phyloP scores from a whole-genome alignment of 2,329 filamentous ascomycete genomes.

The Talaromyces sp. region DNA sequence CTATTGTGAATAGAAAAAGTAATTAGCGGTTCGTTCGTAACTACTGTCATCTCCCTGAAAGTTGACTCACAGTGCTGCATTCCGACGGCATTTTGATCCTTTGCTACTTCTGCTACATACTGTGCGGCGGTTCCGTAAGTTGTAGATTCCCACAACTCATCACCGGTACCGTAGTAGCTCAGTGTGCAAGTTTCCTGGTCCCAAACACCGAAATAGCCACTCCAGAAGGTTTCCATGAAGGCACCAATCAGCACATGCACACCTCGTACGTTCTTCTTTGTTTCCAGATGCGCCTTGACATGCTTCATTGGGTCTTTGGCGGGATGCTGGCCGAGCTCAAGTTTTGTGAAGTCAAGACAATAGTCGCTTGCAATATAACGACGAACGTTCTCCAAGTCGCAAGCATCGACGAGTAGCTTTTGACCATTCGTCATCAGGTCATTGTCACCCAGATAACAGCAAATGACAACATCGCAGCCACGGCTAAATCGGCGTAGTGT shows the following conservation, averaged over 20 bases:
- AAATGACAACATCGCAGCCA: conserved; percentile 42
- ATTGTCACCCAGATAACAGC: conserved; percentile 44
- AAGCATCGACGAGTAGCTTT: conserved; percentile 46
- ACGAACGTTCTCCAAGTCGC: conserved; percentile 36
- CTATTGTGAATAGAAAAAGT: conserved; percentile 19
- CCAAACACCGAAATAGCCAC: conserved; percentile 26
- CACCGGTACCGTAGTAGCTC: conserved; percentile 40
- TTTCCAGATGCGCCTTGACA: conserved; percentile 43
- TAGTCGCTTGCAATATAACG: conserved; percentile 49
- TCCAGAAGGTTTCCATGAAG: conserved; percentile 41
- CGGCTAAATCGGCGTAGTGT: conserved; percentile 30
- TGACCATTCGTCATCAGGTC: conserved; percentile 47
- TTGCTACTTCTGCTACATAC: conserved; percentile 37
- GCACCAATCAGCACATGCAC: conserved; percentile 47
- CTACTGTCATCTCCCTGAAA: neutral
- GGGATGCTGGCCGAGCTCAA: conserved; percentile 39
- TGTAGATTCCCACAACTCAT: conserved; percentile 43
- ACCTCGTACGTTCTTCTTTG: conserved; percentile 42
- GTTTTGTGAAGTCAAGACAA: conserved; percentile 44
- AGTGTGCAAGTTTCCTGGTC: conserved; percentile 30
- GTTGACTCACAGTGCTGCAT: neutral
- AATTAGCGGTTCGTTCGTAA: conserved; percentile 3
- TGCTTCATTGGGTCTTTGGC: conserved; percentile 47
- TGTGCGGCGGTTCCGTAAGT: conserved; percentile 43
- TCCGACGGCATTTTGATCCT: conserved; percentile 24